Evolutionary conservation across 2,329 filamentous ascomycete genomes (phyloP).

Genomic region (Boeremia exigua): DNA sequence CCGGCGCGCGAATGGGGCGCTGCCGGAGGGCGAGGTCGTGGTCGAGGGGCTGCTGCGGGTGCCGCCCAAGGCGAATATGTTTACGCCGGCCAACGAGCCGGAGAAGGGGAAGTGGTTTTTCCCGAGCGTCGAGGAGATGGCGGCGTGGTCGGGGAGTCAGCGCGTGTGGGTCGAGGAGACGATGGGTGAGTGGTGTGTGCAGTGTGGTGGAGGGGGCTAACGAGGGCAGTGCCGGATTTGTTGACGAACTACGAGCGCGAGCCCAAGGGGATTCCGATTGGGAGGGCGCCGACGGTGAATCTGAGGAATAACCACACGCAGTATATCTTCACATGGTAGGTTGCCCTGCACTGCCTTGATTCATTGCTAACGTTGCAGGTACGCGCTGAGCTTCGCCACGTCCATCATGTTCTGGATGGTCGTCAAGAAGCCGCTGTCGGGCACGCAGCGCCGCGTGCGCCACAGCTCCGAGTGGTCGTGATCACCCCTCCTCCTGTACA

Average conservation of each 20-base stretch:
- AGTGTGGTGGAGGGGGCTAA: conserved; percentile 32
- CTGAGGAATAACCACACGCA: conserved; percentile 95
- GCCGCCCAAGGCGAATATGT: conserved; percentile 97
- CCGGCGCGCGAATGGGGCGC: conserved; percentile 60
- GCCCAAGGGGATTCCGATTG: conserved; percentile 85
- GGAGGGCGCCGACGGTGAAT: conserved; percentile 86
- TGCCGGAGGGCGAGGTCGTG: conserved; percentile 74
- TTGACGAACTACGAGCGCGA: conserved; percentile 77
- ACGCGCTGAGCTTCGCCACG: conserved; percentile 81
- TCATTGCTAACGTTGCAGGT: conserved; percentile 64
- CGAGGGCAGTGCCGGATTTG: conserved; percentile 72
- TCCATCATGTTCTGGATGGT: conserved; percentile 98
- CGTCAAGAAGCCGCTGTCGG: conserved; percentile 80
- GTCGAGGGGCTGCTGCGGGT: conserved; percentile 85
- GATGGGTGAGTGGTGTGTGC: conserved; percentile 67
- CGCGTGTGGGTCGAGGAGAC: conserved; percentile 95
- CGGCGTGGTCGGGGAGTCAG: conserved; percentile 78
- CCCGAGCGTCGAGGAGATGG: conserved; percentile 93
- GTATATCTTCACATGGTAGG: conserved; percentile 98
- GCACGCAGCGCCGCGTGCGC: conserved; percentile 74
- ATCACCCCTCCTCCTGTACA: conserved; percentile 44
- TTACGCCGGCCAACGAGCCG: conserved; percentile 89
- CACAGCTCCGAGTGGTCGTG: conserved; percentile 76
- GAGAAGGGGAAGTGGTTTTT: conserved; percentile 91
- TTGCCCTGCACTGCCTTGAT: background rate